Evolutionary conservation across 1,284 basidiomycete genomes (phyloP).

Genomic region (Cryptococcus floricola): DNA sequence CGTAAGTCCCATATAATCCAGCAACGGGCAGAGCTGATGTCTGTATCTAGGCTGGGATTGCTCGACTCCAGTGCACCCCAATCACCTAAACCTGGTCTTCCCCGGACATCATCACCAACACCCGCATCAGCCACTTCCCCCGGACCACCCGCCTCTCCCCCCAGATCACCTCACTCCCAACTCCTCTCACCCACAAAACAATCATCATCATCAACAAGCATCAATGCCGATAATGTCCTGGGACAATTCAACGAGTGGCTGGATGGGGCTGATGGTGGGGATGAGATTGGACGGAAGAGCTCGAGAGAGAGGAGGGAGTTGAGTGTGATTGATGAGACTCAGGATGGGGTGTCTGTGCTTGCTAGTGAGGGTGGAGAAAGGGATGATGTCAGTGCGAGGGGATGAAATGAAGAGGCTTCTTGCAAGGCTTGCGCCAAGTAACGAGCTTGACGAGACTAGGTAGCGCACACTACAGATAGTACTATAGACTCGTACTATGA

Average conservation of each 20-base stretch:
- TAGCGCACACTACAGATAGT: too few species aligned
- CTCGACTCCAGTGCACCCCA: slow-evolving; percentile 32
- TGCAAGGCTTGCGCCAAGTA: too few species aligned
- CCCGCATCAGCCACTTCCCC: slow-evolving; percentile 15
- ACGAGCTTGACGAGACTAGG: too few species aligned
- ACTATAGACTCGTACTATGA: too few species aligned
- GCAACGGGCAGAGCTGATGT: not conserved
- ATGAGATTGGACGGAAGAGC: slow-evolving; percentile 2
- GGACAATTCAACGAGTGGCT: slow-evolving; percentile 28
- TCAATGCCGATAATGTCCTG: slow-evolving; percentile 21
- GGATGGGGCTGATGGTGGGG: slow-evolving; percentile 14
- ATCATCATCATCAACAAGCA: slow-evolving; percentile 13
- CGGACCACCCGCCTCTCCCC: slow-evolving; percentile 6
- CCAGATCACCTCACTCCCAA: not conserved
- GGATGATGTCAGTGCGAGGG: not conserved
- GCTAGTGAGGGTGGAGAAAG: slow-evolving; percentile 8
- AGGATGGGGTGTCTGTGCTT: slow-evolving; percentile 4
- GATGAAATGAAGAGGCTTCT: not conserved
- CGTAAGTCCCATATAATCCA: slow-evolving; percentile 52
- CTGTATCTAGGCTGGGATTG: slow-evolving; percentile 22
- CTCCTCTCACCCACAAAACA: too few species aligned
- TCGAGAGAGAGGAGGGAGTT: slow-evolving; percentile 37
- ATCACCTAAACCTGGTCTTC: slow-evolving; percentile 34
- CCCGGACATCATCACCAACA: slow-evolving; percentile 25
- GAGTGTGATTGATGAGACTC: slow-evolving; percentile 46